Evolutionary conservation across 2,329 filamentous ascomycete species (phyloP).

Genomic region (Exophiala phaeomuriformis): DNA sequence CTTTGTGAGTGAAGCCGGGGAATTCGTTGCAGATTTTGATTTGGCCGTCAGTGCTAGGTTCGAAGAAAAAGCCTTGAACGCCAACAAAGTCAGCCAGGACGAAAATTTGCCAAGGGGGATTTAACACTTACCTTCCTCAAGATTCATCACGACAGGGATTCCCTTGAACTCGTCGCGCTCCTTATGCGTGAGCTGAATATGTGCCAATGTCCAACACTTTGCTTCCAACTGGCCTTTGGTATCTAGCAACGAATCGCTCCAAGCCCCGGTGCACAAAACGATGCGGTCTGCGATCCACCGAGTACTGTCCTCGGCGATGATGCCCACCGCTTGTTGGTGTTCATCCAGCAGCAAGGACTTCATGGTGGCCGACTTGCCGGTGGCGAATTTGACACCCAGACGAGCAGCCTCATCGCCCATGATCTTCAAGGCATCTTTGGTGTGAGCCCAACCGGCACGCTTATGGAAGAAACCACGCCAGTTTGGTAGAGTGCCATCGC

Average conservation of each 20-base stretch:
- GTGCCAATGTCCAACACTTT: slow-evolving; percentile 7
- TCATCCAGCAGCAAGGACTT: slow-evolving; percentile 4
- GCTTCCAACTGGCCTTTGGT: slow-evolving; percentile 6
- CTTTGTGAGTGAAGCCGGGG: slow-evolving; percentile 8
- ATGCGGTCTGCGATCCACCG: slow-evolving; percentile 4
- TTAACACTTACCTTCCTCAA: slow-evolving; percentile 4
- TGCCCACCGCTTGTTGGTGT: not conserved
- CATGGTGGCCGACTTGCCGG: slow-evolving; percentile 4
- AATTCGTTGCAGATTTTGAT: slow-evolving; percentile 9
- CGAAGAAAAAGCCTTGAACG: slow-evolving; percentile 3
- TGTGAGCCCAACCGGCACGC: slow-evolving; percentile 5
- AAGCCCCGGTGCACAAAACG: slow-evolving; percentile 5
- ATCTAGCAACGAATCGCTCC: slow-evolving; percentile 1
- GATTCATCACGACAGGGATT: slow-evolving; percentile 5
- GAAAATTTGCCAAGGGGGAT: not conserved
- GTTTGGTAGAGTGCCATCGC: not conserved
- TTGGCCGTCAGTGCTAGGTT: slow-evolving; percentile 5
- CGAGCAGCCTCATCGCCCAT: slow-evolving; percentile 8
- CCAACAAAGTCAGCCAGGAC: not conserved
- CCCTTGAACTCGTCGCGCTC: not conserved
- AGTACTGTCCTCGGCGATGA: slow-evolving; percentile 2
- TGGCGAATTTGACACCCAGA: slow-evolving; percentile 2
- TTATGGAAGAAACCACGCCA: slow-evolving; percentile 5
- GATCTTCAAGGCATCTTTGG: slow-evolving; percentile 5
- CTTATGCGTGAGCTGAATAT: slow-evolving; percentile 6